Base-by-base conservation (phyloP, 1,284 basidiomycete genomes). In the Pholiota adiposa region DNA sequence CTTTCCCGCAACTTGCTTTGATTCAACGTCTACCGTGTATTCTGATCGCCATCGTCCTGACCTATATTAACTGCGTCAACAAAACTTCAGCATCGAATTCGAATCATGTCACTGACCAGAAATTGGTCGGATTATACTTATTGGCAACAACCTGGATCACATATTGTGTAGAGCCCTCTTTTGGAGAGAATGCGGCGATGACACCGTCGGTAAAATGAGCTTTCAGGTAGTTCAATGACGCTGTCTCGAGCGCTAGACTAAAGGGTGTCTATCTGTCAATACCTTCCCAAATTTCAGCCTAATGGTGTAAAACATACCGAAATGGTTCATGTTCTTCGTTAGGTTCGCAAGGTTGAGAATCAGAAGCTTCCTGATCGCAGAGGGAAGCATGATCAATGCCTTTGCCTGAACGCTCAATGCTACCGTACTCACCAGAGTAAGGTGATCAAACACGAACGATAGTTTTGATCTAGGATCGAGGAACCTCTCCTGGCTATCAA, bases 21-120 rank as follows among this genome's bases (percentile, higher is more conserved):
- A 77, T 34, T 77, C 79, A 16, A 89, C 69, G 69, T 91, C 82
- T 57, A 93, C 74, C 29, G 77, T 70, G 66, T 92, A 91, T 68
- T 90, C 84, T n/a, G 91, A 92, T 46, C 95, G 85, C 96, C 96
- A 97, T 70, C 94, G 83, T 23, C 96, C 96, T 31, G 95, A 92
- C 94, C 94, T 94, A 64, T 12, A 11, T 18, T 46, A 54, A 3
- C 18, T 12, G 53, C 14, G 36, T 38, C 7, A 38, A n/a, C 14
- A 4, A 7, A 38, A 4, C 16, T 38, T 11, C 14, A n/a, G 6
- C 9, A 12, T 4, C 36, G 7, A 7, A 38, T 14, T 4, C 5
- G 14, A 38, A 31, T 31, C 38, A 38, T n/a, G n/a, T n/a, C 40
- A 67, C 84, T 63, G 62, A 93, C 94, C 94, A 97, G 76, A 86